Conservation (phyloP, 345 rosid species). For the Rhizophora mangle region DNA sequence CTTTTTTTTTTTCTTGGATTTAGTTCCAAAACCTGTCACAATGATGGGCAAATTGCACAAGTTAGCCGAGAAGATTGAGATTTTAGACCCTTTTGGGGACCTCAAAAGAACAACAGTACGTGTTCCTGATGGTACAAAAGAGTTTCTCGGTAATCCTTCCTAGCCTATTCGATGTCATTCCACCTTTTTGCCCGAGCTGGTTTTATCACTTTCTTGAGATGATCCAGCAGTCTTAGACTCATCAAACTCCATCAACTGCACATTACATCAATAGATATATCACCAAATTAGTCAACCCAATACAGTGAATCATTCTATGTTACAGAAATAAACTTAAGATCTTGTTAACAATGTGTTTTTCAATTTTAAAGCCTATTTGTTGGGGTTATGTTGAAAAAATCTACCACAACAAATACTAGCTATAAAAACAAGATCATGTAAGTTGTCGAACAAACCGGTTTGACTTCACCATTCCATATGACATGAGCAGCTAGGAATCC, state of each 20-base stretch:
- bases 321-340: too few relatives aligned
- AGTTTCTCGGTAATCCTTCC: background rate
- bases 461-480: constrained; percentile 88
- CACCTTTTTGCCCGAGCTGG: constrained; percentile 21
- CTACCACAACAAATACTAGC: background rate
- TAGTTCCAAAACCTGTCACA: constrained; percentile 43
- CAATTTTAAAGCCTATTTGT: too few relatives aligned
- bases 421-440: background rate
- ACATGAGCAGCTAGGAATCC: constrained; percentile 93
- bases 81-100: constrained; percentile 2
- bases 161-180: constrained; percentile 1
- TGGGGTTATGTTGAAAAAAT: too few relatives aligned
- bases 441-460: constrained; percentile 59
- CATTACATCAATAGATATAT: background rate
- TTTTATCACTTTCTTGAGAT: constrained; percentile 12
- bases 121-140: constrained; percentile 1
- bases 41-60: constrained; percentile 21
- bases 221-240: constrained; percentile 46
- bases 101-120: constrained; percentile 12
- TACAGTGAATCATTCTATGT: too few relatives aligned
- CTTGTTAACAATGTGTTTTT: too few relatives aligned
- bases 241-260: constrained; percentile 90
- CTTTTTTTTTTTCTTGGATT: background rate
- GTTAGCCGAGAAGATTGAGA: constrained; percentile 27
- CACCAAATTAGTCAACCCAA: background rate